Percentiles rank a stretch among this genome's conserved stretches.
Evolutionary conservation across 192 early-diverging fungal species (phyloP).

Genomic region (Rhizoclosmatium sp.): DNA sequence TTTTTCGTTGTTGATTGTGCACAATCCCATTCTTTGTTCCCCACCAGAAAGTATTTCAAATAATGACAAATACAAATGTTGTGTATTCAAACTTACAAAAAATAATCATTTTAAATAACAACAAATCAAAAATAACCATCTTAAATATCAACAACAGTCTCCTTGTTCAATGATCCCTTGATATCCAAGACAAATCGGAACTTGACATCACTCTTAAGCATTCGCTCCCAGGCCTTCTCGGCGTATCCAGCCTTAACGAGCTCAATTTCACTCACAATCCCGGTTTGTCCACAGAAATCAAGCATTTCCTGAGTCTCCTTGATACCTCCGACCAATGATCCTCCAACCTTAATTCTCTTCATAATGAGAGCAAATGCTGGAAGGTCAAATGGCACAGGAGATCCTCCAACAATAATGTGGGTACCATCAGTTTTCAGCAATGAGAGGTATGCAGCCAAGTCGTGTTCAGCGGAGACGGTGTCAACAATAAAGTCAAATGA

Average conservation of each 20-base stretch:
- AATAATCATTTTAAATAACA: background rate
- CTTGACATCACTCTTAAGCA: slow-evolving; percentile 34
- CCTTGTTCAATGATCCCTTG: background rate
- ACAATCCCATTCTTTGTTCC: too few relatives aligned
- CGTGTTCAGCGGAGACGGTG: slow-evolving; percentile 33
- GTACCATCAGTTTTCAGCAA: slow-evolving; percentile 43
- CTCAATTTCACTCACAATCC: slow-evolving; percentile 33
- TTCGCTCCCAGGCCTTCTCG: slow-evolving; percentile 34
- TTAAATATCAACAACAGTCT: background rate
- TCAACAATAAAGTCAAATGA: slow-evolving; percentile 39
- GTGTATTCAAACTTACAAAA: background rate
- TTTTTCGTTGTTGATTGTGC: too few relatives aligned
- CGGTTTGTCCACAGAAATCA: slow-evolving; percentile 30
- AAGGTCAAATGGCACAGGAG: slow-evolving; percentile 27
- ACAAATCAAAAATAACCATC: background rate
- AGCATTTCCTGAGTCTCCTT: slow-evolving; percentile 43
- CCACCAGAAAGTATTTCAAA: too few relatives aligned
- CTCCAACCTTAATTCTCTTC: slow-evolving; percentile 34
- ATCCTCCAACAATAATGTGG: slow-evolving; percentile 40
- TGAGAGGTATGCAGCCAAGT: slow-evolving; percentile 15
- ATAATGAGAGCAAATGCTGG: slow-evolving; percentile 34
- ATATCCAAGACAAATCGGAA: slow-evolving; percentile 42
- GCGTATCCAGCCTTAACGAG: slow-evolving; percentile 13
- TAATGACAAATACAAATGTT: background rate
- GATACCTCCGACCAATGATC: slow-evolving; percentile 32